Evolutionary conservation across 2,329 filamentous ascomycete genomes (phyloP).

Genomic region (Ceratocystis destructans): DNA sequence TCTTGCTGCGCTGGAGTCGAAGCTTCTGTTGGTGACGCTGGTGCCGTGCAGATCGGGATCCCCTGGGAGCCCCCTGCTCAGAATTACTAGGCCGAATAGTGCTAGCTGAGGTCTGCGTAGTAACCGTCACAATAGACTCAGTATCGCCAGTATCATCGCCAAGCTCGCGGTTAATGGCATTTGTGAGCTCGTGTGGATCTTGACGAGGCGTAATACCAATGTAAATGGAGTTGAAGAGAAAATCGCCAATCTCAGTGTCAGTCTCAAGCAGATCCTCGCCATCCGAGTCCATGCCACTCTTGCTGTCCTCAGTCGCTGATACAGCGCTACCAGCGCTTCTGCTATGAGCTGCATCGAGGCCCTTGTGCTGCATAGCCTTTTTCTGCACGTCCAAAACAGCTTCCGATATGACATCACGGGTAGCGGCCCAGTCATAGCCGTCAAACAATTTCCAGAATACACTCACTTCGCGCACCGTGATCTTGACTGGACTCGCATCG

Average conservation of each 20-base stretch:
- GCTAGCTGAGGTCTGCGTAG: constrained; percentile 52
- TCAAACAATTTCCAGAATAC: constrained; percentile 97
- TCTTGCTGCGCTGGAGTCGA: constrained; percentile 68
- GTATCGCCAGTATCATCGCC: constrained; percentile 88
- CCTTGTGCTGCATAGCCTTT: constrained; percentile 58
- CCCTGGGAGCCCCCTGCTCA: constrained; percentile 40
- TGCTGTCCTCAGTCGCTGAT: background rate
- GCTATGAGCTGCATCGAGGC: constrained; percentile 27
- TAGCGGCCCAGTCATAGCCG: constrained; percentile 90
- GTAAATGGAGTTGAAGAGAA: constrained; percentile 97
- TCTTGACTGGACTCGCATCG: constrained; percentile 55
- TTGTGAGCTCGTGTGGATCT: constrained; percentile 67
- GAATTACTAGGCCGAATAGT: constrained; percentile 32
- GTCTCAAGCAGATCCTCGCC: constrained; percentile 52
- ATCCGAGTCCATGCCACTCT: constrained; percentile 27
- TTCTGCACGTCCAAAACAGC: constrained; percentile 79
- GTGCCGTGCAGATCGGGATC: constrained; percentile 36
- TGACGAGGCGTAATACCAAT: constrained; percentile 80
- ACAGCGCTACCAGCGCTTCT: constrained; percentile 40
- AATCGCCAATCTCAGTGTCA: constrained; percentile 80
- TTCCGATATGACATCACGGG: constrained; percentile 71
- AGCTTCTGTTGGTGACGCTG: constrained; percentile 43
- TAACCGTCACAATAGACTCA: constrained; percentile 57
- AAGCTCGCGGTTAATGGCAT: constrained; percentile 75
- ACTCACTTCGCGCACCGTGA: constrained; percentile 74